These are phyloP conservation scores for Symbiodinium natans DNA, from an alignment of 73 alveolate genomes.

Conservation along the genomic window DNA sequence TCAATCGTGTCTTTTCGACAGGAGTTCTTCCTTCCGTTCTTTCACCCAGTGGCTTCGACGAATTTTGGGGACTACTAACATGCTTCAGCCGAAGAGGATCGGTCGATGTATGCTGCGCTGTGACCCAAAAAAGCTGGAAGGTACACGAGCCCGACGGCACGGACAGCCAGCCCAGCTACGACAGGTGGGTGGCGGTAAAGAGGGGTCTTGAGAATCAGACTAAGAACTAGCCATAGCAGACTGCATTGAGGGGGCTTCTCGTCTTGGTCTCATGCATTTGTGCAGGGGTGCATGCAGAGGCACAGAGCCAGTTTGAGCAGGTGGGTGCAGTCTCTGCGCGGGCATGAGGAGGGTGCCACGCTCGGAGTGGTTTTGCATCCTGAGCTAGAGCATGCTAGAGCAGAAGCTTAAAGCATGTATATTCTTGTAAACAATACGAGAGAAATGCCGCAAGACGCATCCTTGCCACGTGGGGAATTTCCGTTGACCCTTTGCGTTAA, in stretches of 20 bases:
- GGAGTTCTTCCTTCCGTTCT: slow-evolving; percentile 68
- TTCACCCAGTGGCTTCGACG: slow-evolving; percentile 27
- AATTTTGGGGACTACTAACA: background rate
- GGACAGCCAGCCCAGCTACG: background rate
- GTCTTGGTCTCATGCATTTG: background rate
- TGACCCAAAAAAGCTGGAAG: background rate
- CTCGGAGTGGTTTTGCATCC: background rate
- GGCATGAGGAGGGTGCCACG: slow-evolving; percentile 30
- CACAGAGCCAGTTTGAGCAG: background rate
- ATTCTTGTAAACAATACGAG: too few relatives aligned
- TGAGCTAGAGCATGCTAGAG: background rate
- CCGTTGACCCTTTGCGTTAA: too few relatives aligned
- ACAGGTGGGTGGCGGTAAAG: background rate
- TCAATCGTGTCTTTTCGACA: background rate
- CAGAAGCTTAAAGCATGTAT: too few relatives aligned
- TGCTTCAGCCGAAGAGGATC: background rate
- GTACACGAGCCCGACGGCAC: background rate
- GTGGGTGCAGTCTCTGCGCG: slow-evolving; percentile 40
- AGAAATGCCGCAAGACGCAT: too few relatives aligned
- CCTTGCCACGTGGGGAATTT: too few relatives aligned
- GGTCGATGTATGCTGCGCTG: too few relatives aligned
- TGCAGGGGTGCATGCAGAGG: background rate
- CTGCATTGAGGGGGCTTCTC: too few relatives aligned
- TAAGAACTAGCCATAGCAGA: too few relatives aligned
- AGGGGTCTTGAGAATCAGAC: too few relatives aligned